Evolutionary conservation across 140 eudicot genomes (phyloP), one percentile per base, ranked within the genome.

Genomic region (Oenanthe javanica): DNA sequence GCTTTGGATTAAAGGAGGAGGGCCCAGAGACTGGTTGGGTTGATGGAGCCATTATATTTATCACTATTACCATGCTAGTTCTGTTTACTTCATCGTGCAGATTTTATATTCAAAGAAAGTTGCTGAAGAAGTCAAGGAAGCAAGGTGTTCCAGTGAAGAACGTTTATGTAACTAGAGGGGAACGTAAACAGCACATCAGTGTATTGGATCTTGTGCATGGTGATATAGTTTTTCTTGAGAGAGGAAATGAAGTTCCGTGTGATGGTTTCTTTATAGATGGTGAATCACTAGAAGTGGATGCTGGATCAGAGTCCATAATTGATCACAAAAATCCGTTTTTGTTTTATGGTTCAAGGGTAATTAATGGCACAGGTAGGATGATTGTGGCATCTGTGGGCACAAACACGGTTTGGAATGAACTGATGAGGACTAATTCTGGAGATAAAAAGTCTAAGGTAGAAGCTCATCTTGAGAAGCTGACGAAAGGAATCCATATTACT

Each of bases 191-290:
- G 57, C 18, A 36, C 31, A 54, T 84, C 50, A 57, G 15, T 38
- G 9, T 77, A 3, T 76, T 81, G 21, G 31, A 79, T 59, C 84
- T 87, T 8, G 90, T 79, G 14, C 72, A 9, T 36, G 89, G 92
- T n/a, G 92, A 88, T 73, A 19, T 88, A 81, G 80, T 84, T n/a
- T n/a, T 64, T 42, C 50, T 86, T 79, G 72, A 75, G n/a, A 88
- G 66, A 67, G 89, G 88, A 0, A 25, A 70, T 73, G 76, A 70
- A 77, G 78, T 88, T 72, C 89, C 89, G 1, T 84, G 64, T 52
- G 89, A 86, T 77, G 92, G 92, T 46, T 77, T 88, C 76, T 86
- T 79, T 71, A 47, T 86, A 72, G 45, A n/a, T 16, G 92, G 92
- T 72, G 75, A 86, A 76, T 54, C 52, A 8, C 69, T 88, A 36